phyloP scores from a whole-genome alignment of 1,284 basidiomycete genomes.

The Erythrobasidium hasegawianum region DNA sequence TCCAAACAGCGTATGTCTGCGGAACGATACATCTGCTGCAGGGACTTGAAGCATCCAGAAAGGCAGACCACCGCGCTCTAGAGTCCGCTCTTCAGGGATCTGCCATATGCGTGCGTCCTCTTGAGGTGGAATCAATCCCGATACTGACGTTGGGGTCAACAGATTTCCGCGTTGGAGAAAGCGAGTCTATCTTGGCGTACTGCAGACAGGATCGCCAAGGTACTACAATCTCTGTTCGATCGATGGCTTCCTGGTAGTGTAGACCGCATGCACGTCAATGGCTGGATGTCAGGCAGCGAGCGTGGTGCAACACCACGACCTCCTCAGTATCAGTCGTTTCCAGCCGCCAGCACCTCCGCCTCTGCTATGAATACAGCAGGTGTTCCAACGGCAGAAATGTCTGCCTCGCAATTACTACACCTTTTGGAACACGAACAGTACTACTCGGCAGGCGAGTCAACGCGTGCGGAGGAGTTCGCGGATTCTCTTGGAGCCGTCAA shows the following conservation, averaged over 20 bases:
- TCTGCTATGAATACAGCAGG: background rate
- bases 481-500: too few species aligned
- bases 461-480: too few species aligned
- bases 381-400: background rate
- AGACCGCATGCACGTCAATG: slow-evolving; percentile 14
- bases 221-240: slow-evolving; percentile 21
- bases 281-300: too few species aligned
- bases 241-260: slow-evolving; percentile 17
- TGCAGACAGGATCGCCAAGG: slow-evolving; percentile 2
- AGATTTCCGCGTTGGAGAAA: slow-evolving; percentile 20
- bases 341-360: too few species aligned
- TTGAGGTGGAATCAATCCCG: too few species aligned
- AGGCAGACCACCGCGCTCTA: slow-evolving; percentile 1
- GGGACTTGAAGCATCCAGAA: slow-evolving; percentile 56
- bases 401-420: slow-evolving; percentile 9
- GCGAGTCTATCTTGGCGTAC: slow-evolving; percentile 10
- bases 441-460: background rate
- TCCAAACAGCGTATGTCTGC: slow-evolving; percentile 63
- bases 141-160: background rate
- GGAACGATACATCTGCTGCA: slow-evolving; percentile 62
- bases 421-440: slow-evolving; percentile 17
- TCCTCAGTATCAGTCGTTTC: too few species aligned
- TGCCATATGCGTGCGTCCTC: slow-evolving; percentile 12
- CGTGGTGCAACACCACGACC: too few species aligned
- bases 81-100: slow-evolving; percentile 11